phyloP scores from a whole-genome alignment of 371 early-diverging fungal genomes.

The Apophysomyces elegans region DNA sequence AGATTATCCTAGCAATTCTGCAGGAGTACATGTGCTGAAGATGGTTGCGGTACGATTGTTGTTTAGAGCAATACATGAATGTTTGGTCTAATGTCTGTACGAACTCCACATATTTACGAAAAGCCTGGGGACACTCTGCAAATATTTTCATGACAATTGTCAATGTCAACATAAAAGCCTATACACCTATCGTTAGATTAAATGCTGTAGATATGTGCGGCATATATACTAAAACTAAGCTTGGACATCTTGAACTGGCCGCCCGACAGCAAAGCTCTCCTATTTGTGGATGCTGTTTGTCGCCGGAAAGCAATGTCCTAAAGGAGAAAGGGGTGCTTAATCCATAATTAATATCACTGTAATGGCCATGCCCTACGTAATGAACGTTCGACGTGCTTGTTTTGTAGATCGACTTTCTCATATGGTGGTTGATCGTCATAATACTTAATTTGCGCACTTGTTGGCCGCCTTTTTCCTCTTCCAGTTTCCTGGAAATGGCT shows the following conservation, averaged over 20 bases:
- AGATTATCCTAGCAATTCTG: background rate
- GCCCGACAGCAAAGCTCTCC: background rate
- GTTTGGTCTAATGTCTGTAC: too few relatives aligned
- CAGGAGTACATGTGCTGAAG: background rate
- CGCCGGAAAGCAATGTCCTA: background rate
- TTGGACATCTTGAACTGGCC: constrained; percentile 1
- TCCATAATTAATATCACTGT: constrained; percentile 6
- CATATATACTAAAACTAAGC: background rate
- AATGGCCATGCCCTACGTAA: constrained; percentile 3
- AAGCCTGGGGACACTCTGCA: background rate
- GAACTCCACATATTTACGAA: too few relatives aligned
- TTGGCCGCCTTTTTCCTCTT: constrained; percentile 1
- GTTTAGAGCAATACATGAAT: too few relatives aligned
- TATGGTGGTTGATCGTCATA: constrained; percentile 8
- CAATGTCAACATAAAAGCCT: background rate
- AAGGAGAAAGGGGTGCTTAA: background rate
- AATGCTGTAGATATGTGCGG: background rate
- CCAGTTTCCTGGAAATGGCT: background rate
- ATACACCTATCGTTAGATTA: background rate
- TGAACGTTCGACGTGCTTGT: background rate
- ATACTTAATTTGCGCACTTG: background rate
- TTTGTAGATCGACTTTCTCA: background rate
- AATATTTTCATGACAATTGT: background rate
- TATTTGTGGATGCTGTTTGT: background rate
- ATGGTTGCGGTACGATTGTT: background rate